Evolutionary conservation across 179 eudicot genomes (phyloP).

Genomic region (Beta corolliflora): DNA sequence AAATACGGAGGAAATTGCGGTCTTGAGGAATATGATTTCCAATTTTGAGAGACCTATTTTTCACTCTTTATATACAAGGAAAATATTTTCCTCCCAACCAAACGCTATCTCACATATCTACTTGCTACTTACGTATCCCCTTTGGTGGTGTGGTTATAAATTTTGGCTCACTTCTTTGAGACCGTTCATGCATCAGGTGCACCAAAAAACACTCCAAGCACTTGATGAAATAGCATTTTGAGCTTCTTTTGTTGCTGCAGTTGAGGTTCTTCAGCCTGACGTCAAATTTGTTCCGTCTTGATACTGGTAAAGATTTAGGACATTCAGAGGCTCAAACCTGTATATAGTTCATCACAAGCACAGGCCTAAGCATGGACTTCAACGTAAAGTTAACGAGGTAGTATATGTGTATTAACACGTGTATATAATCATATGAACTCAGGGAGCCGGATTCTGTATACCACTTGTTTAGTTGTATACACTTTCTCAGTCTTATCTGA

Average conservation of each 20-base stretch:
- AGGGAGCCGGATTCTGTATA: not conserved
- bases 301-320: slow-evolving; percentile 7
- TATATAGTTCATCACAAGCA: not conserved
- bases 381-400: too few relatives aligned
- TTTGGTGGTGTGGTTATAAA: not conserved
- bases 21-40: too few relatives aligned
- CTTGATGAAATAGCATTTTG: slow-evolving; percentile 92
- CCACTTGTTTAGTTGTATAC: not conserved
- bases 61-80: too few relatives aligned
- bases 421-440: not conserved
- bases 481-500: not conserved
- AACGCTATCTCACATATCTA: too few relatives aligned
- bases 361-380: not conserved
- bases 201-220: slow-evolving; percentile 77
- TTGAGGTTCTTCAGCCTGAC: slow-evolving; percentile 3
- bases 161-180: slow-evolving; percentile 15
- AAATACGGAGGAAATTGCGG: too few relatives aligned
- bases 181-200: slow-evolving; percentile 57
- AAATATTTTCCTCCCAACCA: too few relatives aligned
- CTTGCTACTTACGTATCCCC: not conserved
- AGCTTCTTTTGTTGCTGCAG: slow-evolving; percentile 9
- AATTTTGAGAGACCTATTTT: too few relatives aligned
- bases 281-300: slow-evolving; percentile 8
- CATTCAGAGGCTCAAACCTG: not conserved
- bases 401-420: not conserved